Conservation (phyloP, 768 basidiomycete species). For the Leccinum subtestaceum region DNA sequence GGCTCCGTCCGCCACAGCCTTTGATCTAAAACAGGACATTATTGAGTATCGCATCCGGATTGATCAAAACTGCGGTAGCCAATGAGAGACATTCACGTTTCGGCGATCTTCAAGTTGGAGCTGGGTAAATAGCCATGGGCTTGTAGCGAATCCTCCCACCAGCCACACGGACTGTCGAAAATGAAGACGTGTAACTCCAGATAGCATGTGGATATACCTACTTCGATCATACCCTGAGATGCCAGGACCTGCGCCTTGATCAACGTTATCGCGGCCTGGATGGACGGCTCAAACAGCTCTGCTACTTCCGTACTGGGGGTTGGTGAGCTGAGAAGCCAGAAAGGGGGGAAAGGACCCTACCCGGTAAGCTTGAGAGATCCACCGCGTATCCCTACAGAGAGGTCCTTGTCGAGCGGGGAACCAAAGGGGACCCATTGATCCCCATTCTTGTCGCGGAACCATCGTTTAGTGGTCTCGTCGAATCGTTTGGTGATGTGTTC, state of each 20-base stretch:
- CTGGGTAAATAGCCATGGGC: slow-evolving; percentile 76
- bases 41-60: background rate
- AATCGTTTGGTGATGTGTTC: slow-evolving; percentile 80
- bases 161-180: slow-evolving; percentile 68
- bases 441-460: too few species aligned
- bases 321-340: slow-evolving; percentile 2
- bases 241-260: slow-evolving; percentile 71
- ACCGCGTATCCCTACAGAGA: slow-evolving; percentile 62
- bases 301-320: slow-evolving; percentile 48
- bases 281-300: slow-evolving; percentile 75
- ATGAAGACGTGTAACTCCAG: slow-evolving; percentile 7
- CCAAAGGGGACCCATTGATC: too few species aligned
- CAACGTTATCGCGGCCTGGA: slow-evolving; percentile 66
- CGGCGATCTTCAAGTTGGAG: slow-evolving; percentile 64
- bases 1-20: too few species aligned
- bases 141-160: slow-evolving; percentile 82
- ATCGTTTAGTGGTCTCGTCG: slow-evolving; percentile 61
- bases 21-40: too few species aligned
- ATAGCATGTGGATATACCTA: slow-evolving; percentile 21
- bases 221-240: slow-evolving; percentile 65
- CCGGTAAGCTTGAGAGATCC: slow-evolving; percentile 73
- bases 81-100: slow-evolving; percentile 52
- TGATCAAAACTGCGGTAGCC: background rate
- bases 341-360: slow-evolving; percentile 37
- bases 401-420: slow-evolving; percentile 67